Conservation (phyloP, 1,284 basidiomycete genomes). For the Caloboletus inedulis region DNA sequence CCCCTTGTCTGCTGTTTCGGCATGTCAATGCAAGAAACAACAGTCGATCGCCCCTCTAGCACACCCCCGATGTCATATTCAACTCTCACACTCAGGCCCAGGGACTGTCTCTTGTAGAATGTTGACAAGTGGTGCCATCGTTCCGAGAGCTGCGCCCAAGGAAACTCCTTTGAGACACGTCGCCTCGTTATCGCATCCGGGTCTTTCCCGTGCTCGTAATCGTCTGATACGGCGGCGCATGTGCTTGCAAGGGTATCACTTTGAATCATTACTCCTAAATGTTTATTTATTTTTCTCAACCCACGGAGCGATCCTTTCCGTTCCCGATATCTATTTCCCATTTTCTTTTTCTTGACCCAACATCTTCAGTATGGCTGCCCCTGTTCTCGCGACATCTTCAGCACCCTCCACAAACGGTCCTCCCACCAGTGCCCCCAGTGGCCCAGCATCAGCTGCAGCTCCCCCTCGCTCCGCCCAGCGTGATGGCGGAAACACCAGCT, state of each 20-base stretch:
- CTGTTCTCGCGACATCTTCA: conserved; percentile 8
- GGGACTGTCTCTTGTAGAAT: background rate
- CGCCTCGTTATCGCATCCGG: background rate
- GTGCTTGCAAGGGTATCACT: no score
- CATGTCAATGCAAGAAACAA: background rate
- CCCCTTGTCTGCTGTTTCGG: background rate
- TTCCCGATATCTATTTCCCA: conserved; percentile 1
- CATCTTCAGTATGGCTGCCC: conserved; percentile 14
- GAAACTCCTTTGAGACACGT: background rate
- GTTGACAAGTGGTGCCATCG: background rate
- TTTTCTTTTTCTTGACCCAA: background rate
- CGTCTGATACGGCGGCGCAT: no score
- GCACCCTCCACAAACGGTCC: conserved; percentile 2
- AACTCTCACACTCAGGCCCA: conserved; percentile 2
- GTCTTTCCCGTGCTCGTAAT: background rate
- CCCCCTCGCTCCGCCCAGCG: conserved; percentile 58
- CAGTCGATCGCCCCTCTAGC: background rate
- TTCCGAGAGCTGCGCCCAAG: background rate
- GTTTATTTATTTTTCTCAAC: background rate
- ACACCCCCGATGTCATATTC: background rate
- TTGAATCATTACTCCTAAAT: background rate
- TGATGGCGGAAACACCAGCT: conserved; percentile 58
- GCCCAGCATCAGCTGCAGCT: conserved; percentile 24
- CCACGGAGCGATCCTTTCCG: conserved; percentile 6
- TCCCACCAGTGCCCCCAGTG: background rate